Evolutionary conservation across 2,329 filamentous ascomycete species (phyloP), one percentile per base, ranked within the genome.

Genomic region (Myriosclerotinia scirpicola): DNA sequence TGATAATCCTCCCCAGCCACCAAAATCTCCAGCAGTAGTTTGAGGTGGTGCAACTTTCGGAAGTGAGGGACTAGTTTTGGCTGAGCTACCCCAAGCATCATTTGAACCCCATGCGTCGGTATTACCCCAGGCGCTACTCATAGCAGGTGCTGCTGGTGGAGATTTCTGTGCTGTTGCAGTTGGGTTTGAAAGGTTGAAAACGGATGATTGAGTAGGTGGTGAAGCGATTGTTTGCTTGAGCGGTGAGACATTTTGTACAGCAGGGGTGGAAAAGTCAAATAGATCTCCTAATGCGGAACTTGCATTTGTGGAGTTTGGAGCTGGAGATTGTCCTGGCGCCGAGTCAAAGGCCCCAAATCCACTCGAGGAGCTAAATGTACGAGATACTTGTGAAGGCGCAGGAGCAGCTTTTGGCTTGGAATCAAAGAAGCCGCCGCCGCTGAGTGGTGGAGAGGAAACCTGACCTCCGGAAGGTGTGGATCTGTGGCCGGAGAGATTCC

Each of bases 371-470:
- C 82, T 84, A 70, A 82, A 84, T 11, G 81, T 80, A 71, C 82
- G 81, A 46, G 80, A 78, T 82, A 63, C 83, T 68, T 71, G 85
- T 67, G 77, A 67, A 34, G 78, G 72, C 2, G 78, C 73, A 61
- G 82, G 69, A 46, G 70, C 76, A 65, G 86, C 87, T 1, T 87
- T 80, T n/a, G 89, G 85, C 73, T 90, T 87, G 30, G 84, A 80
- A 74, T 96, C 89, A 75, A 97, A 97, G 78, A 97, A 95, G 76
- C 90, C 85, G 58, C 93, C 92, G 62, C 92, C 91, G 61, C 71
- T 70, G 15, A 75, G 65, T 77, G 71, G 85, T 78, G 68, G 81
- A 76, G 52, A 85, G 78, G 50, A 83, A 80, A 69, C 81, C 79
- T 73, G 83, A 44, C 30, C 58, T 17, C 44, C 58, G 26, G 75